phyloP scores from a whole-genome alignment of 495 filamentous ascomycete species.

The Trichoderma reesei region DNA sequence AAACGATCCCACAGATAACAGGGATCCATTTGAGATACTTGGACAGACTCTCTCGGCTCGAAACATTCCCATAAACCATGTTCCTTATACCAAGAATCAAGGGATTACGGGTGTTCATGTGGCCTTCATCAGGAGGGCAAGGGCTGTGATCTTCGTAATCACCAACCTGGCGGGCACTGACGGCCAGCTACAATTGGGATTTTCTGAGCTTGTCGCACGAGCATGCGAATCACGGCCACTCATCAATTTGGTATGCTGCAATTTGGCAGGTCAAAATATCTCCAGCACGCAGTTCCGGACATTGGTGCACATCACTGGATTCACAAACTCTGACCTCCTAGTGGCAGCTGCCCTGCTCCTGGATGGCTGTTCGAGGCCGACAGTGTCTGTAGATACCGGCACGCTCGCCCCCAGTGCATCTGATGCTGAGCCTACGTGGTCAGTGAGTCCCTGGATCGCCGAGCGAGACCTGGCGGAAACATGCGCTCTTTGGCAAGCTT shows the following conservation, averaged over 20 bases:
- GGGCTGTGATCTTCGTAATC: constrained; percentile 45
- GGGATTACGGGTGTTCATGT: constrained; percentile 50
- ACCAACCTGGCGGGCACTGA: constrained; percentile 28
- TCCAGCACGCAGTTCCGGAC: constrained; percentile 35
- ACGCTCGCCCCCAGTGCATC: neutral
- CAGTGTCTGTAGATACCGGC: neutral
- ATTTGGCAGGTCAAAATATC: constrained; percentile 24
- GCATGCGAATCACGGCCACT: constrained; percentile 40
- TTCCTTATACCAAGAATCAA: constrained; percentile 47
- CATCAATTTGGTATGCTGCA: constrained; percentile 40
- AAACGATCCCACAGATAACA: constrained; percentile 16
- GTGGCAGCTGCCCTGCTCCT: constrained; percentile 35
- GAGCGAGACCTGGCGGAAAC: constrained; percentile 30
- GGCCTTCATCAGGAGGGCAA: constrained; percentile 48
- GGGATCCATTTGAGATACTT: constrained; percentile 52
- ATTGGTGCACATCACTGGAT: constrained; percentile 37
- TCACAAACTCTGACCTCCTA: constrained; percentile 41
- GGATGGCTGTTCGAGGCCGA: neutral
- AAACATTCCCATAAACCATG: constrained; percentile 49
- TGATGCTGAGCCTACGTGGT: constrained; percentile 22
- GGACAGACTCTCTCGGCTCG: constrained; percentile 43
- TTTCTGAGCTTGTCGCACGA: constrained; percentile 32
- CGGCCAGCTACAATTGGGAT: constrained; percentile 31
- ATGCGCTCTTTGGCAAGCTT: constrained; percentile 42
- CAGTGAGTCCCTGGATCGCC: constrained; percentile 37